These are phyloP conservation scores for Aureobasidium uvarum DNA, from an alignment of 2,329 filamentous ascomycete genomes.

Conservation along the genomic window DNA sequence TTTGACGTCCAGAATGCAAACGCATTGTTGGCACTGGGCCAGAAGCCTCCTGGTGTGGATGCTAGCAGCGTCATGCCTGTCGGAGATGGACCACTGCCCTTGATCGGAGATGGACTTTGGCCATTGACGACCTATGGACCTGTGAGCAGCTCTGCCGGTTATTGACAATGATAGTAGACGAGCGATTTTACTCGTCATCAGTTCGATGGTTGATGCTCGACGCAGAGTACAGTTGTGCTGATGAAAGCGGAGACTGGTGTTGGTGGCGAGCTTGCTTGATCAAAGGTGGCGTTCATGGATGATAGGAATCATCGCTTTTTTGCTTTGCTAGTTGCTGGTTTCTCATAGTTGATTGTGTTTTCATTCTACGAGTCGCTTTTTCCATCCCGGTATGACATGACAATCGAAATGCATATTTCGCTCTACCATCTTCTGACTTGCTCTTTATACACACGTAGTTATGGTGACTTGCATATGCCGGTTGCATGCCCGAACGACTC, in stretches of 20 bases:
- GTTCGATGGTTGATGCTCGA: not conserved
- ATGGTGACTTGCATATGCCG: too few relatives aligned
- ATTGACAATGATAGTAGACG: slow-evolving; percentile 19
- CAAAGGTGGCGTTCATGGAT: not conserved
- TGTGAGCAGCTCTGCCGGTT: slow-evolving; percentile 20
- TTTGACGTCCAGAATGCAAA: slow-evolving; percentile 43
- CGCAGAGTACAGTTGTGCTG: not conserved
- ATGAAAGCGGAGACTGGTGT: not conserved
- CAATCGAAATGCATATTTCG: not conserved
- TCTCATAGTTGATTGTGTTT: not conserved
- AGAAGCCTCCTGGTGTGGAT: slow-evolving; percentile 31
- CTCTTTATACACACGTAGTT: not conserved
- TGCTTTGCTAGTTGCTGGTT: not conserved
- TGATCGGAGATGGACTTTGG: slow-evolving; percentile 24
- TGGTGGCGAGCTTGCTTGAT: not conserved
- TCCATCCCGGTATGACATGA: not conserved
- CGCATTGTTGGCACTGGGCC: slow-evolving; percentile 41
- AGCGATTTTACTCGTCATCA: not conserved
- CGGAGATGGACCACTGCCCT: slow-evolving; percentile 1
- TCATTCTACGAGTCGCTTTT: not conserved
- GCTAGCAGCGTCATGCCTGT: slow-evolving; percentile 19
- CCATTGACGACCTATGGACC: slow-evolving; percentile 24
- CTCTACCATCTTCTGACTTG: not conserved
- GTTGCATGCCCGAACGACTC: too few relatives aligned
- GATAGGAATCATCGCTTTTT: not conserved